These are phyloP conservation scores for Ciborinia camelliae DNA, from an alignment of 2,329 filamentous ascomycete species.

Conservation along the genomic window DNA sequence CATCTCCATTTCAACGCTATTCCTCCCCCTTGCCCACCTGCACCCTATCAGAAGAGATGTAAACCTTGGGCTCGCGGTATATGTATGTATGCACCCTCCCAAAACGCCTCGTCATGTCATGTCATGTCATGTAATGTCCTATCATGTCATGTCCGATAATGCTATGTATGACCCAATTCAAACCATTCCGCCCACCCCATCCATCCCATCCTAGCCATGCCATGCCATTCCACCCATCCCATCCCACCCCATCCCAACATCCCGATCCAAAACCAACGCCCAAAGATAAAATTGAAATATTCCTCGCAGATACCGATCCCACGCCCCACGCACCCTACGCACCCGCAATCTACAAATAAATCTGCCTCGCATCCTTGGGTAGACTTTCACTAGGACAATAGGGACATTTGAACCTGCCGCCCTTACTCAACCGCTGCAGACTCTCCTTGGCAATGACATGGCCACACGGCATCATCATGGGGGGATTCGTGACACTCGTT, in stretches of 20 bases:
- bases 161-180: no score
- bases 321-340: neutral
- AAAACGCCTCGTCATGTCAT: neutral
- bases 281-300: neutral
- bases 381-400: slow-evolving; percentile 88
- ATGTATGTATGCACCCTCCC: neutral
- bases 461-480: slow-evolving; percentile 94
- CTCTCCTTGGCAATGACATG: slow-evolving; percentile 90
- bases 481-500: slow-evolving; percentile 86
- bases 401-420: slow-evolving; percentile 84
- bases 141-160: no score
- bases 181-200: neutral
- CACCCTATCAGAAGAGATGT: no score
- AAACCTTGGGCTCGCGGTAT: neutral
- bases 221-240: neutral
- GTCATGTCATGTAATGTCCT: no score
- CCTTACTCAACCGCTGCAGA: slow-evolving; percentile 74
- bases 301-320: neutral
- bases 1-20: neutral
- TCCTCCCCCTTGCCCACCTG: neutral
- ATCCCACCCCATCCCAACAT: no score
- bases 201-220: neutral
- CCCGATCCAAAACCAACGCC: slow-evolving; percentile 1
- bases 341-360: slow-evolving; percentile 30
- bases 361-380: slow-evolving; percentile 61